Evolutionary conservation across 2,329 filamentous ascomycete genomes (phyloP), one percentile per base, ranked within the genome.

Genomic region (Microdochium paspali): DNA sequence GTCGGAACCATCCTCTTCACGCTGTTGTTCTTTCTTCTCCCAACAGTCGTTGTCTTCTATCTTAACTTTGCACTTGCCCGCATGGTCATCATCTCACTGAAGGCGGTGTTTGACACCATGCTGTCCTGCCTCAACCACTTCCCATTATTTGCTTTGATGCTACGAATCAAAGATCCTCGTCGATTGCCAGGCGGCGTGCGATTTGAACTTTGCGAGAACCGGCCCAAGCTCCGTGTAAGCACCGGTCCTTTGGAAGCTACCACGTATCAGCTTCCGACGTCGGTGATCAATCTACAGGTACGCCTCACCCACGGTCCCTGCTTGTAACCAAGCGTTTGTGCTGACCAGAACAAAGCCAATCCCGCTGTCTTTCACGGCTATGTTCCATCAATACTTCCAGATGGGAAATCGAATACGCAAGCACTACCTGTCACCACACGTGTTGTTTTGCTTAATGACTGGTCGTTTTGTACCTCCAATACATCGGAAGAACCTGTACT

Each of bases 321-420:
- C 24, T 3, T 35, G 30, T 44, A 35, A 10, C 23, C n/a, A 20
- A 13, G 46, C 13, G 4, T 21, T 31, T 32, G 18, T 13, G 10
- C 9, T 10, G 31, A 48, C 3, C 56, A n/a, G n/a, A n/a, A n/a
- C n/a, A n/a, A n/a, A 93, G 84, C 91, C 91, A 3, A 86, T 95
- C 6, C 91, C 93, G 2, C 79, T 98, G 6, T 83, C 87, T 3
- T 87, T 97, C 55, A 79, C 84, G n/a, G 87, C 87, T 58, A 97
- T 97, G 81, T 97, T 98, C 66, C 81, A 94, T 51, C 90, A 97
- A 60, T 98, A 98, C 68, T 95, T 94, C 61, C 90, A 96, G 64
- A 88, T 98, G 58, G 90, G 86, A 24, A 82, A 87, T 53, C 88
- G 93, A 44, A 88, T 98, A 52, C 84, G 89, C 49, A 95, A 95